These are phyloP conservation scores for Ophiosphaerella narmari DNA, from an alignment of 2,329 filamentous ascomycete species.

Conservation along the genomic window DNA sequence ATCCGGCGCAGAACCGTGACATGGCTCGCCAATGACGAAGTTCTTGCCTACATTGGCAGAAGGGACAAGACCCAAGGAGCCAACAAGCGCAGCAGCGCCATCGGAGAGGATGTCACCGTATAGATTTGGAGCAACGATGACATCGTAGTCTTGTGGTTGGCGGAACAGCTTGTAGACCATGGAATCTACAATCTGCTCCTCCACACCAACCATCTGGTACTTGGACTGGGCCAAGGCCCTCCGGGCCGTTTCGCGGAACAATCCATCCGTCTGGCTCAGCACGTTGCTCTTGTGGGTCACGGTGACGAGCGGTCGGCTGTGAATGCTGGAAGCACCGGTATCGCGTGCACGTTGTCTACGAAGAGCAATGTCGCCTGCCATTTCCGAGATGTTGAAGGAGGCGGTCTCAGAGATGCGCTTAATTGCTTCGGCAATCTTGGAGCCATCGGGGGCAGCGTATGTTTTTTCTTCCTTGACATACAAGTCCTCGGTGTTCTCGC, in stretches of 20 bases:
- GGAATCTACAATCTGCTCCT: constrained; percentile 98
- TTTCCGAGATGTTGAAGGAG: constrained; percentile 82
- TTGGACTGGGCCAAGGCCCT: constrained; percentile 68
- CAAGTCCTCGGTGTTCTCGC: constrained; percentile 98
- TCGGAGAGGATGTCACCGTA: constrained; percentile 98
- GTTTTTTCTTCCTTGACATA: constrained; percentile 98
- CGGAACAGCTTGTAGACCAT: constrained; percentile 99
- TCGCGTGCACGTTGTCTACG: constrained; percentile 81
- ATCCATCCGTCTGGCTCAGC: constrained; percentile 90
- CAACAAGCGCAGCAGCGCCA: constrained; percentile 90
- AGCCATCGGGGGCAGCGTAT: constrained; percentile 70
- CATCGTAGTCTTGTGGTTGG: constrained; percentile 92
- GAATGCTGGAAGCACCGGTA: constrained; percentile 61
- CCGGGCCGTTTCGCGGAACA: constrained; percentile 84
- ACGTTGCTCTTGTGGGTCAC: constrained; percentile 99
- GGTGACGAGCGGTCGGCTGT: constrained; percentile 77
- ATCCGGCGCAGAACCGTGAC: constrained; percentile 93
- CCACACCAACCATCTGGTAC: constrained; percentile 70
- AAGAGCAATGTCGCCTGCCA: constrained; percentile 93
- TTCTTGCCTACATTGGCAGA: constrained; percentile 92
- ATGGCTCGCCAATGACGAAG: constrained; percentile 97
- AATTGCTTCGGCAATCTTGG: constrained; percentile 92
- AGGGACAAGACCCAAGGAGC: constrained; percentile 88
- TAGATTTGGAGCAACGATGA: constrained; percentile 95
- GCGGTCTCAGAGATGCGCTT: constrained; percentile 94